Conservation (phyloP, 495 filamentous ascomycete species). For the Poronia punctata region DNA sequence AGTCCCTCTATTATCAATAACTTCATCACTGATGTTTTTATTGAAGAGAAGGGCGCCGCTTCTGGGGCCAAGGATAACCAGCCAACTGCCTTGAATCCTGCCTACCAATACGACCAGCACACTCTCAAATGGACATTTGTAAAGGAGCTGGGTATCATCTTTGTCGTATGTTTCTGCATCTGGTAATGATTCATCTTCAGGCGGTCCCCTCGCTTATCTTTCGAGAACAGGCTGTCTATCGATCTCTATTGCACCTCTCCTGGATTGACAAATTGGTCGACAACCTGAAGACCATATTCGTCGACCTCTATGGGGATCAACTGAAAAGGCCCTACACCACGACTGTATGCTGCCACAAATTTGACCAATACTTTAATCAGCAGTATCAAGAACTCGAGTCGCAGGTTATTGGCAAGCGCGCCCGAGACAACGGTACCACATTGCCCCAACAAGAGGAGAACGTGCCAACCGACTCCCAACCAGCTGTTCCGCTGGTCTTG, state of each 20-base stretch:
- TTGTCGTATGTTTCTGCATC: slow-evolving; percentile 62
- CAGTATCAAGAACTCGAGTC: slow-evolving; percentile 79
- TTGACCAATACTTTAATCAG: slow-evolving; percentile 91
- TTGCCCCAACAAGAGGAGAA: slow-evolving; percentile 38
- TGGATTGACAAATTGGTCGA: slow-evolving; percentile 97
- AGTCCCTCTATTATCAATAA: slow-evolving; percentile 80
- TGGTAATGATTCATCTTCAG: too few species aligned
- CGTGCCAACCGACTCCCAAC: slow-evolving; percentile 33
- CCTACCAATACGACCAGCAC: slow-evolving; percentile 88
- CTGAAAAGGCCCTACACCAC: slow-evolving; percentile 73
- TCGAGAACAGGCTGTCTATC: slow-evolving; percentile 75
- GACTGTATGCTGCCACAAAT: slow-evolving; percentile 64
- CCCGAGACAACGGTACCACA: slow-evolving; percentile 26
- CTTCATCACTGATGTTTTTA: slow-evolving; percentile 93
- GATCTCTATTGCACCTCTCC: slow-evolving; percentile 85
- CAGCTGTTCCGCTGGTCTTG: slow-evolving; percentile 37
- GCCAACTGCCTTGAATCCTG: slow-evolving; percentile 53
- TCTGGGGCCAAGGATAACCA: slow-evolving; percentile 50
- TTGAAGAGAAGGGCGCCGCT: slow-evolving; percentile 74
- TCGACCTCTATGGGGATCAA: slow-evolving; percentile 80
- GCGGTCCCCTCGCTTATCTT: not conserved
- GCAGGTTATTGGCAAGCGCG: slow-evolving; percentile 21
- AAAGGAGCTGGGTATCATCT: slow-evolving; percentile 90
- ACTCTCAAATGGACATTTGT: slow-evolving; percentile 88
- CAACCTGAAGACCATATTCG: slow-evolving; percentile 85